Conservation (phyloP, 1,284 basidiomycete species). For the Cryptococcus sp. region DNA sequence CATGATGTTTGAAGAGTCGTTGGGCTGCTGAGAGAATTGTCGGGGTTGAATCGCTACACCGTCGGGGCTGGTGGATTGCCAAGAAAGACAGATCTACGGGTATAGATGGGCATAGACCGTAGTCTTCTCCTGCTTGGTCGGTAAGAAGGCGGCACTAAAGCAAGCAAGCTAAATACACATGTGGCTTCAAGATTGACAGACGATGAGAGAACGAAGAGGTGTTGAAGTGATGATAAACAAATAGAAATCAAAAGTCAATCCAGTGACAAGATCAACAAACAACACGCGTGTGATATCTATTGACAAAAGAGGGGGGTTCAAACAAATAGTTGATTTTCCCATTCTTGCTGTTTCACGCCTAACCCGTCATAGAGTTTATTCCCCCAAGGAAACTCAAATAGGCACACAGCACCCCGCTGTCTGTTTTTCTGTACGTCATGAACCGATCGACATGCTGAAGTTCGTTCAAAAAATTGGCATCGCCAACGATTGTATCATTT, state of each 20-base stretch:
- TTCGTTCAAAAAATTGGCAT: no score
- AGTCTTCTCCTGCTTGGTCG: neutral
- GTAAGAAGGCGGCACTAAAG: neutral
- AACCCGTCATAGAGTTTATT: no score
- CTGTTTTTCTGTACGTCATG: no score
- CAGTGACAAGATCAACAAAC: neutral
- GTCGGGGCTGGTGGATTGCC: neutral
- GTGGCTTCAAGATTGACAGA: neutral
- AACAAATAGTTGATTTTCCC: no score
- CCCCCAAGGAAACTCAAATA: no score
- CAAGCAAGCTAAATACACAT: neutral
- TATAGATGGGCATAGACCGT: neutral
- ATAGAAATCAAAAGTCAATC: neutral
- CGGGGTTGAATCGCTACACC: neutral
- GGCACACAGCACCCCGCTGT: no score
- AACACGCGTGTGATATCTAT: neutral
- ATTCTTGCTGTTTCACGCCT: no score
- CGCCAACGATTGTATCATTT: no score
- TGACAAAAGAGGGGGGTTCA: no score
- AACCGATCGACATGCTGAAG: no score
- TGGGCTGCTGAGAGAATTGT: neutral
- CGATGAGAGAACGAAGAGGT: neutral
- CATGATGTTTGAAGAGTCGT: constrained; percentile 8
- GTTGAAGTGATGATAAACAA: neutral
- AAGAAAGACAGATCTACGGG: neutral